Evolutionary conservation across 257 asterid species (phyloP).

Genomic region (Paraleonurus japonicus): DNA sequence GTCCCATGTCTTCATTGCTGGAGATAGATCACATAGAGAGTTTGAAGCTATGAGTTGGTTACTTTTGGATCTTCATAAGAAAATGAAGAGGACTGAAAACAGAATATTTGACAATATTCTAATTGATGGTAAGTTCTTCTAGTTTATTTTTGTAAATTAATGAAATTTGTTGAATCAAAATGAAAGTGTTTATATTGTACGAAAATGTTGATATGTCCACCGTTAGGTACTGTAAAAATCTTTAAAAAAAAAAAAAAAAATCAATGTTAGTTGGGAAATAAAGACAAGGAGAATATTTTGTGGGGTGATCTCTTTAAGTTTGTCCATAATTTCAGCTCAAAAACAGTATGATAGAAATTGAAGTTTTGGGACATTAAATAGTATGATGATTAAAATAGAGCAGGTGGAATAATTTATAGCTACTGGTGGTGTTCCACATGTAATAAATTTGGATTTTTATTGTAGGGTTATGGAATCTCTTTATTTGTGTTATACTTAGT

Average conservation of each 20-base stretch:
- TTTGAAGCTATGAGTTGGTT: slow-evolving; percentile 26
- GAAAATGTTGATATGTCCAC: no score
- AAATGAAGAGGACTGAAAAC: slow-evolving; percentile 42
- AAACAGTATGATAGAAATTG: background rate
- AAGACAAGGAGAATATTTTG: slow-evolving; percentile 1
- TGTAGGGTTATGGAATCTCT: slow-evolving; percentile 4
- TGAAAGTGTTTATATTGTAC: background rate
- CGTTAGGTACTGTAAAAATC: no score
- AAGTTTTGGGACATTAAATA: background rate
- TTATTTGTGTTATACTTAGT: no score
- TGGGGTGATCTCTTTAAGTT: background rate
- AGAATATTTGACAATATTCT: background rate
- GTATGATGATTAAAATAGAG: background rate
- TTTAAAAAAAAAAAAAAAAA: no score
- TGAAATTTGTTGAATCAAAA: background rate
- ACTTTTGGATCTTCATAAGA: slow-evolving; percentile 40
- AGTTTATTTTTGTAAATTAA: background rate
- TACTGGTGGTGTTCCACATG: slow-evolving; percentile 16
- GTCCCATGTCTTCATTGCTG: slow-evolving; percentile 55
- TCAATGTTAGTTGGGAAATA: background rate
- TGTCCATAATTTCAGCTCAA: background rate
- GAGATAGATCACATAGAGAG: slow-evolving; percentile 36
- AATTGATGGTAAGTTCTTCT: slow-evolving; percentile 14
- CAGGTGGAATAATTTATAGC: background rate
- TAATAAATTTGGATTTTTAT: background rate